Base-by-base conservation (phyloP, 129 eudicot species). In the Arctium lappa region DNA sequence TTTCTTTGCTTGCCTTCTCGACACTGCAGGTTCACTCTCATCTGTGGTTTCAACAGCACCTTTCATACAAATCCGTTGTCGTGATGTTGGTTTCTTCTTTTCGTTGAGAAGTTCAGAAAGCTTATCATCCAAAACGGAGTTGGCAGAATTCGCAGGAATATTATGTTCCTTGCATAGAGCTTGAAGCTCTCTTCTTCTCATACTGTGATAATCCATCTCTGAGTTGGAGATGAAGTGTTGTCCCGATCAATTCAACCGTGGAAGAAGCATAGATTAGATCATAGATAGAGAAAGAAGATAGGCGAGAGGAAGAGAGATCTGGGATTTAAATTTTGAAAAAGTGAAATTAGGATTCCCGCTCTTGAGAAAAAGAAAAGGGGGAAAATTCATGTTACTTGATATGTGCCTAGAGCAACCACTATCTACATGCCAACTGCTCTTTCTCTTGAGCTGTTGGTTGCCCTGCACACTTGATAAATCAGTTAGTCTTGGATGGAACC, bases 201-300 rank as follows among this genome's bases (percentile, higher is more conserved):
- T 77, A 40, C 68, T 83, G 42, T 83, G 88, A 73, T 90, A 94
- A 90, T 94, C 97, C 95, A 92, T 92, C 93, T 86, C 90, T 86
- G 79, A 86, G 88, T 74, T 70, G 84, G 88, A 86, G 92, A 89
- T 75, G 78, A 40, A 16, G 30, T 7, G 15, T 37, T 8, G 29
- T 42, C 40, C 27, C 8, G 27, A 27, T 33, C 42, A 73, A 62
- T 33, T 78, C 4, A n/a, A 74, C 22, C 13, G 33, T 9, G 30
- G 2, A 74, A 50, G 38, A 18, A 50, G 74, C 76, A 76, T 69
- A 46, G 42, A 32, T 48, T 65, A 79, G 79, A 75, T 71, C 72
- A 68, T 18, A 15, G 75, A 60, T 0, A 11, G 69, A 69, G 68
- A n/a, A n/a, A n/a, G n/a, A n/a, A 2, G 13, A 50, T 9, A 9